A percentile compares a stretch with the other conserved stretches of the same genome.
Conservation (phyloP, 2,329 filamentous ascomycete genomes). For the Elsinoe fawcettii region DNA sequence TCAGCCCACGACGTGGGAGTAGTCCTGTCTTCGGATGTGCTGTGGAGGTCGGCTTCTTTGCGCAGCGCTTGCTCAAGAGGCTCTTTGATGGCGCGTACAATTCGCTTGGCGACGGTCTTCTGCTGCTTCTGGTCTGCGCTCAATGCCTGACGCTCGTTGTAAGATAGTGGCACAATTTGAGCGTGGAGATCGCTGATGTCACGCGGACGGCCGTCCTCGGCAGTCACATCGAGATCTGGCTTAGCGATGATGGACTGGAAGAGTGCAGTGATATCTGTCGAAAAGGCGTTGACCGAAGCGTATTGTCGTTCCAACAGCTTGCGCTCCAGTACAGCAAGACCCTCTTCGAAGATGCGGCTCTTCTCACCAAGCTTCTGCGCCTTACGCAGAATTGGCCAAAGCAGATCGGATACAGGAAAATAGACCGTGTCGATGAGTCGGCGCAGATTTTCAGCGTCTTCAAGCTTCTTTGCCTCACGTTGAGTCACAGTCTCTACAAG, state of each 20-base stretch:
- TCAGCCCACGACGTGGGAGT: slow-evolving; percentile 47
- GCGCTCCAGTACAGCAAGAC: slow-evolving; percentile 45
- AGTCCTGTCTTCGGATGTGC: slow-evolving; percentile 61
- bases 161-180: slow-evolving; percentile 33
- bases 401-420: slow-evolving; percentile 72
- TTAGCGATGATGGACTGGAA: slow-evolving; percentile 48
- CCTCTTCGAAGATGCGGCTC: slow-evolving; percentile 45
- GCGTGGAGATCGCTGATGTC: slow-evolving; percentile 36
- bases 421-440: slow-evolving; percentile 83
- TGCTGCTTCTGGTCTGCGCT: slow-evolving; percentile 66
- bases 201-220: slow-evolving; percentile 22
- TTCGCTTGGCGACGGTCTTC: slow-evolving; percentile 78
- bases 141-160: slow-evolving; percentile 34
- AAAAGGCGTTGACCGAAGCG: slow-evolving; percentile 54
- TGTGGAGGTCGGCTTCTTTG: slow-evolving; percentile 73
- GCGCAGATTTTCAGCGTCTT: slow-evolving; percentile 66
- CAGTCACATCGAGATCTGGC: slow-evolving; percentile 31
- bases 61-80: slow-evolving; percentile 66
- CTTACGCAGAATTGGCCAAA: slow-evolving; percentile 71
- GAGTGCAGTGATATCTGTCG: slow-evolving; percentile 48
- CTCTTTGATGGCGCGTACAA: slow-evolving; percentile 74
- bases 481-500: slow-evolving; percentile 65
- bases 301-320: slow-evolving; percentile 51
- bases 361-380: slow-evolving; percentile 63
- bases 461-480: slow-evolving; percentile 69